Evolutionary conservation across 2,329 filamentous ascomycete genomes (phyloP), one percentile per base, ranked within the genome.

Genomic region (Cordyceps tenuipes): DNA sequence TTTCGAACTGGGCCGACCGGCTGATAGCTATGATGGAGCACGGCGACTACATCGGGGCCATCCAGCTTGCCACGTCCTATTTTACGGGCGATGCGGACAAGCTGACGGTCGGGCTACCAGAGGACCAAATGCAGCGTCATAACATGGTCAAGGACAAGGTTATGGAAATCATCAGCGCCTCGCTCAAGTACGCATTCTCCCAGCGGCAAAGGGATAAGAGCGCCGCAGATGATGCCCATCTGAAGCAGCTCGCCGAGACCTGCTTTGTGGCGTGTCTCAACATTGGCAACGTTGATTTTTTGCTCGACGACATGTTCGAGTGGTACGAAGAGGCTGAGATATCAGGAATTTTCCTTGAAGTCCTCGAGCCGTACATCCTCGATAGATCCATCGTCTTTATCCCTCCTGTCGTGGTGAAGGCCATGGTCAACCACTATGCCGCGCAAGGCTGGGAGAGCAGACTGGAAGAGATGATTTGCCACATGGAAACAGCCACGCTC

Each of bases 1-100:
- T 99, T 39, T 97, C 94, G 0, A 99, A 99, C 66, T 99, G 94
- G 94, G 93, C 94, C 2, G 94, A 99, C 72, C 82, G 94, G 46
- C 78, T 99, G 19, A 86, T 97, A 65, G 92, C 93, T 0, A 79
- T 97, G 66, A 97, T 99, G 90, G 92, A 97, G 71, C 85, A 91
- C 60, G 94, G 94, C n/a, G 91, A 97, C 72, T 96, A 96, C 68
- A 89, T 99, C 64, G 89, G 86, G 13, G 92, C 94, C 1, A 96
- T 99, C 62, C 83, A 88, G 64, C 80, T 99, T 61, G 95, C 93
- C 10, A 96, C 91, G 0, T 89, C 88, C 0, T 99, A 97, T 73
- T 97, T 96, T 70, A 87, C 85, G 8, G 94, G 94, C 26, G 86
- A 91, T 68, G 85, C 90, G n/a, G 91, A 97, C 71, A 97, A 94